phyloP scores from a whole-genome alignment of 2,329 filamentous ascomycete species.

The Chaetothyriales sp. region DNA sequence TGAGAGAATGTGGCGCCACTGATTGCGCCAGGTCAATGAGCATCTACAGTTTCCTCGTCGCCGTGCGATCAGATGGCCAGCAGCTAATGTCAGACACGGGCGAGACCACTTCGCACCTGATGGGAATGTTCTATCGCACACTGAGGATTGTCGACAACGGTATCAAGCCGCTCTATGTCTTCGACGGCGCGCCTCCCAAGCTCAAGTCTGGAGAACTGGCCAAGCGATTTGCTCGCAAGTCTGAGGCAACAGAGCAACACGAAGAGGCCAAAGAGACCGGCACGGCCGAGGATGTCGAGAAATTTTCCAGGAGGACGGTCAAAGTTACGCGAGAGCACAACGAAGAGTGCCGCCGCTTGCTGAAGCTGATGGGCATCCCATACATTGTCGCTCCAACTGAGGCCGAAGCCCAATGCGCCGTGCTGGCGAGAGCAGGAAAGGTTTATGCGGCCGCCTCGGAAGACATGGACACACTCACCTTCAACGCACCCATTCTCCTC shows the following conservation, averaged over 20 bases:
- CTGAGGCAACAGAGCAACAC: constrained; percentile 74
- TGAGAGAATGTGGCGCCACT: constrained; percentile 33
- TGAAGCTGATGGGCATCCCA: constrained; percentile 92
- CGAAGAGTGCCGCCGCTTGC: constrained; percentile 74
- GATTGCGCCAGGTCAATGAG: constrained; percentile 64
- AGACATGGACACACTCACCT: constrained; percentile 98
- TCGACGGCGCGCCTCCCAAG: constrained; percentile 91
- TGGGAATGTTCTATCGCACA: constrained; percentile 99
- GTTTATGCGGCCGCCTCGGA: constrained; percentile 94
- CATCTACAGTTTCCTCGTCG: constrained; percentile 96
- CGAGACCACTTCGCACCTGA: constrained; percentile 93
- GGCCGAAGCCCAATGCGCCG: constrained; percentile 91
- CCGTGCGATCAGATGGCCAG: constrained; percentile 90
- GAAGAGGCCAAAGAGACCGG: constrained; percentile 96
- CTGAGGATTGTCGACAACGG: constrained; percentile 96
- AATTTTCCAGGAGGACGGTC: constrained; percentile 87
- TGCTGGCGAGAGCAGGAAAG: constrained; percentile 74
- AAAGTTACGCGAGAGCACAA: constrained; percentile 96
- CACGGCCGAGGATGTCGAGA: constrained; percentile 94
- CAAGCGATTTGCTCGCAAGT: constrained; percentile 89
- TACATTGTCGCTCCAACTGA: constrained; percentile 93
- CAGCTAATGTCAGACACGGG: constrained; percentile 90
- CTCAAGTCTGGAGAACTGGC: constrained; percentile 95
- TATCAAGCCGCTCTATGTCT: constrained; percentile 96
- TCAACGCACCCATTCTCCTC: constrained; percentile 79